Evolutionary conservation across 345 rosid species (phyloP).

Genomic region (Acer negundo): DNA sequence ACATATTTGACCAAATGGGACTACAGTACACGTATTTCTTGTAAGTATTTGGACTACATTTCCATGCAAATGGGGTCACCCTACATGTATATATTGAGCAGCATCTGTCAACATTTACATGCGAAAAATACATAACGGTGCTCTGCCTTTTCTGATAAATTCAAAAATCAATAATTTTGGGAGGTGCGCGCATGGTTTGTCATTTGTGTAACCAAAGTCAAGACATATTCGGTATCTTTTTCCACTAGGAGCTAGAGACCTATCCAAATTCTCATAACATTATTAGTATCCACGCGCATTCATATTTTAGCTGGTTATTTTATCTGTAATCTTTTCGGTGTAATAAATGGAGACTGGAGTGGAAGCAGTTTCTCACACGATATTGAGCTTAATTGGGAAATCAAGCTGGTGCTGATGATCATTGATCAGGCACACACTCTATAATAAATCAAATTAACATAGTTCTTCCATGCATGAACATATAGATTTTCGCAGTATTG

Average conservation of each 20-base stretch:
- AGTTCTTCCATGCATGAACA: too few species aligned
- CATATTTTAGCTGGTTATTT: too few species aligned
- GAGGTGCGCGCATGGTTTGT: too few species aligned
- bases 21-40: not conserved
- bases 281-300: not conserved
- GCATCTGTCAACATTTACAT: not conserved
- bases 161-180: not conserved
- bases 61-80: not conserved
- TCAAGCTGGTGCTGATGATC: too few species aligned
- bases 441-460: too few species aligned
- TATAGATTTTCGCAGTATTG: too few species aligned
- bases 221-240: not conserved
- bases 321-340: too few species aligned
- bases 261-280: not conserved
- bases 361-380: too few species aligned
- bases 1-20: slow-evolving; percentile 7
- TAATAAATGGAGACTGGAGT: too few species aligned
- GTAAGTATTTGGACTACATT: not conserved
- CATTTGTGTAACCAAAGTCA: slow-evolving; percentile 9
- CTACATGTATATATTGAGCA: not conserved
- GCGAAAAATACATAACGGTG: not conserved
- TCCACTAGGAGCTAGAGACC: too few species aligned
- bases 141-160: not conserved
- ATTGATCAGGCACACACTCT: too few species aligned
- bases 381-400: too few species aligned